Conservation (phyloP, 805 yeast species). For the Suhomyces sp. region DNA sequence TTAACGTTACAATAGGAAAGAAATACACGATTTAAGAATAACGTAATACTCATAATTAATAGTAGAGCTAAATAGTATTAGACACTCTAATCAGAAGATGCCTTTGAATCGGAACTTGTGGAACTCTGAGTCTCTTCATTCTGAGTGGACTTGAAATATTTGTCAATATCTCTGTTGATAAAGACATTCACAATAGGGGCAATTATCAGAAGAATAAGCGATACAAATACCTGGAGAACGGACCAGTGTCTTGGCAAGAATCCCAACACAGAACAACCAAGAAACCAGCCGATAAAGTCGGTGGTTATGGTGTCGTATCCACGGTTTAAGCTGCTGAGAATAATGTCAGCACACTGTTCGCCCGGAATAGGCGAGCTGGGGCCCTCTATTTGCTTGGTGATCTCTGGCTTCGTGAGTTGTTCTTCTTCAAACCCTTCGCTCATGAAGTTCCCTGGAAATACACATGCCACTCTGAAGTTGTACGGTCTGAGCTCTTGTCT, state of each 20-base stretch:
- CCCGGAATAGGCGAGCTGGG: constrained; percentile 68
- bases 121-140: neutral
- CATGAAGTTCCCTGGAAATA: constrained; percentile 85
- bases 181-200: constrained; percentile 56
- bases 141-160: constrained; percentile 40
- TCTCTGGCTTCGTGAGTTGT: constrained; percentile 78
- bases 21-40: too few species aligned
- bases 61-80: too few species aligned
- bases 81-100: neutral
- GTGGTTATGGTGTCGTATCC: constrained; percentile 79
- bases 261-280: constrained; percentile 67
- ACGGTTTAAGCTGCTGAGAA: constrained; percentile 51
- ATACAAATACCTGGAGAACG: constrained; percentile 40
- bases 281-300: constrained; percentile 80
- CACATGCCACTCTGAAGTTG: constrained; percentile 65
- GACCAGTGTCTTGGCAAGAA: constrained; percentile 63
- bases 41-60: too few species aligned
- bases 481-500: constrained; percentile 78
- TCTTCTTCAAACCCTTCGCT: constrained; percentile 87
- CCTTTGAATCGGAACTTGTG: neutral
- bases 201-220: constrained; percentile 34
- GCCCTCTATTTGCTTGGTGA: constrained; percentile 83
- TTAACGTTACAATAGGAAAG: too few species aligned
- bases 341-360: constrained; percentile 59
- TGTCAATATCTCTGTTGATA: constrained; percentile 50